Base-by-base conservation (phyloP, 306 rosid genomes). In the Medicago lupulina region DNA sequence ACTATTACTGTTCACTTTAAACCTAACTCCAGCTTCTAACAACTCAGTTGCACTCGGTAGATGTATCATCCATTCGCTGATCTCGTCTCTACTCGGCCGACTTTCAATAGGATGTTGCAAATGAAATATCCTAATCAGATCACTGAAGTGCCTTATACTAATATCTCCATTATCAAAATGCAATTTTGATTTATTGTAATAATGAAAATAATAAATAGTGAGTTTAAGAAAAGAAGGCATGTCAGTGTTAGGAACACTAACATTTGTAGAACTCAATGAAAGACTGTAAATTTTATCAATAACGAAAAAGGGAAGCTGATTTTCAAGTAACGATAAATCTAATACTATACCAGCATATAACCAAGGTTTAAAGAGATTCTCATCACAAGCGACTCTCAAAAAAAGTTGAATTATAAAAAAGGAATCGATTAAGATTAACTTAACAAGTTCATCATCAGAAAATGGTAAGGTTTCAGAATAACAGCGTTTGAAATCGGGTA, bases 241-340 rank as follows among this genome's bases (percentile, higher is more conserved):
- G n/a, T n/a, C n/a, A n/a, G n/a, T n/a, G n/a, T n/a, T n/a, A n/a
- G 25, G 6, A 10, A 0, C 2, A 39, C 28, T 23, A 1, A 0
- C 3, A 2, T 23, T 1, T 23, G 3, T 23, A 2, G 28, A 23
- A 23, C 28, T n/a, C n/a, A n/a, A 47, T 0, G 76, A 71, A 2
- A 49, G 11, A 53, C 25, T 17, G 67, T n/a, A 84, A 2, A 73
- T 71, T 0, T 0, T 0, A 0, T 58, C 50, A 63, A 84, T 23
- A 23, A 23, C 28, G 28, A 23, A 23, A 23, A 23, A 23, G 28
- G 28, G 28, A 23, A 23, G 28, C n/a, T 78, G 77, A 9, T 83
- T 78, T 71, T 78, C 86, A 61, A 83, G 70, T 15, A 80, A 60
- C 11, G 71, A 12, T 21, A 80, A 76, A 34, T 84, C 84, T 2